Percentiles rank a stretch among this genome's conserved stretches.
Conservation (phyloP, 352 stramenopile species). For the Phytophthora hybrid region DNA sequence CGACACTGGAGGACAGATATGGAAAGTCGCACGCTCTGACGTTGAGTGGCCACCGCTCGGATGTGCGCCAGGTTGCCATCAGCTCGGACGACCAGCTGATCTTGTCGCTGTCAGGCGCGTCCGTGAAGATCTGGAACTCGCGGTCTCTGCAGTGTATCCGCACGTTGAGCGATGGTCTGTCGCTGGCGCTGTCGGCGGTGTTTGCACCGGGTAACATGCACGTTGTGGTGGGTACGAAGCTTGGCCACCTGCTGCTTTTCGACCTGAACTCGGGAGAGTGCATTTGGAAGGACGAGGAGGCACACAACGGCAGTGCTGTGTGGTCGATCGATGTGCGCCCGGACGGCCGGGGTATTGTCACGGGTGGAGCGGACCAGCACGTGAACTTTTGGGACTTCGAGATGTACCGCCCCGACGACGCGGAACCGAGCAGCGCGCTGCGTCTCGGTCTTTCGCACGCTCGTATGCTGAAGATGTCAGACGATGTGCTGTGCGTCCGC, state of each 20-base stretch:
- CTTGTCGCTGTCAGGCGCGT: conserved; percentile 85
- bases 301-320: conserved; percentile 94
- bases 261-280: conserved; percentile 97
- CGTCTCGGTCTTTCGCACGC: conserved; percentile 94
- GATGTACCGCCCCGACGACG: conserved; percentile 69
- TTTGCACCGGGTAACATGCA: conserved; percentile 98
- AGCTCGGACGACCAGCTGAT: conserved; percentile 92
- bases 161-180: conserved; percentile 84
- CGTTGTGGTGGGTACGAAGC: conserved; percentile 97
- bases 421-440: conserved; percentile 52
- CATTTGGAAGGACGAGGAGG: conserved; percentile 87
- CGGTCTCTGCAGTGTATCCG: conserved; percentile 92
- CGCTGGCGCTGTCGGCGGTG: conserved; percentile 91
- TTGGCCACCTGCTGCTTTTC: conserved; percentile 94
- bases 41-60: conserved; percentile 91
- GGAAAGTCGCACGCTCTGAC: conserved; percentile 73
- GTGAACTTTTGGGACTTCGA: conserved; percentile 99
- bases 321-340: conserved; percentile 97
- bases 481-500: conserved; percentile 98
- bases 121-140: conserved; percentile 95
- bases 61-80: conserved; percentile 91
- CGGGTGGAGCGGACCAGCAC: conserved; percentile 96
- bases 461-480: conserved; percentile 98
- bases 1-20: conserved; percentile 74
- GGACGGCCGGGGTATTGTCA: conserved; percentile 93